Conservation (phyloP, 202 grass and related monocot genomes). For the Zizania palustris region DNA sequence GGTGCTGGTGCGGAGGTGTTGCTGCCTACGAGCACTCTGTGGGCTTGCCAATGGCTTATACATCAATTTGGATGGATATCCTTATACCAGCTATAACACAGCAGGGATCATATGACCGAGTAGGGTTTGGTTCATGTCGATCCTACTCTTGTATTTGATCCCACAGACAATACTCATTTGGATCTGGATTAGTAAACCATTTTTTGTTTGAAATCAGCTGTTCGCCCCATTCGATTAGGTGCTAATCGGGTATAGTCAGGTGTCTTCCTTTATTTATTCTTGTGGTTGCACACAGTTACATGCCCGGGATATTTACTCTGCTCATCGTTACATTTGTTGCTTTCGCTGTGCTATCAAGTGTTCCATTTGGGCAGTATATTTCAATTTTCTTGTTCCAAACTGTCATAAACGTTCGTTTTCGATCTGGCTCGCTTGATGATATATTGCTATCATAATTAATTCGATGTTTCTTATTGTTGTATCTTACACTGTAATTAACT, state of each 20-base stretch:
- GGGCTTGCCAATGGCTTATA: slow-evolving; percentile 52
- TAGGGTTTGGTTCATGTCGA: slow-evolving; percentile 1
- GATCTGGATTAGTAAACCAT: neutral
- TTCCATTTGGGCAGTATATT: slow-evolving; percentile 60
- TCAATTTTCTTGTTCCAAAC: neutral
- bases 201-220: too few relatives aligned
- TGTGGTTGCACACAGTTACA: slow-evolving; percentile 61
- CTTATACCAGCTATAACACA: slow-evolving; percentile 47
- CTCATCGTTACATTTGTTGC: slow-evolving; percentile 62
- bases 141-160: slow-evolving; percentile 63
- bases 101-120: slow-evolving; percentile 51
- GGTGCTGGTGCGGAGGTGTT: slow-evolving; percentile 53
- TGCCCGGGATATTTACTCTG: slow-evolving; percentile 43
- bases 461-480: too few relatives aligned
- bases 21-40: slow-evolving; percentile 58
- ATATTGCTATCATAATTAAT: too few relatives aligned
- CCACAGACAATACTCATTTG: neutral
- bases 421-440: neutral
- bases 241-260: slow-evolving; percentile 60
- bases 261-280: slow-evolving; percentile 40
- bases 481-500: too few relatives aligned
- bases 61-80: slow-evolving; percentile 28
- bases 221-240: neutral
- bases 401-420: neutral
- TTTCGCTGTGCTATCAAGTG: slow-evolving; percentile 46